These are phyloP conservation scores for Yarrowia yakushimensis DNA, from an alignment of 805 yeast genomes.

Conservation along the genomic window DNA sequence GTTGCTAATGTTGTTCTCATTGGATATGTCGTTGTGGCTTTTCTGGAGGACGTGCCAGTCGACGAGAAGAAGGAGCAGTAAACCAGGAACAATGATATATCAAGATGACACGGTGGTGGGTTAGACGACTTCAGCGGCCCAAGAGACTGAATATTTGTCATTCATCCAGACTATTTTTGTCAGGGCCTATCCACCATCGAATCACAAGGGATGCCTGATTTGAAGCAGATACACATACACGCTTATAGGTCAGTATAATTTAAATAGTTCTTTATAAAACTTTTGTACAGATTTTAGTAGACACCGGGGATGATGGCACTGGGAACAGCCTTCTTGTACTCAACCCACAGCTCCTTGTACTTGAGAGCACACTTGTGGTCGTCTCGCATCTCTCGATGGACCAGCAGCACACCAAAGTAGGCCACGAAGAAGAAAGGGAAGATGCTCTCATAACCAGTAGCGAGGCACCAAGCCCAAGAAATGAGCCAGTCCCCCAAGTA, in stretches of 20 bases:
- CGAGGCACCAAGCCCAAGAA: conserved; percentile 87
- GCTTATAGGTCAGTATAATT: conserved; percentile 2
- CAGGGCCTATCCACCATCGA: no score
- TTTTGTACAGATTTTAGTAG: conserved; percentile 45
- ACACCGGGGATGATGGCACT: conserved; percentile 87
- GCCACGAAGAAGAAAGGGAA: conserved; percentile 83
- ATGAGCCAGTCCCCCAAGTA: conserved; percentile 94
- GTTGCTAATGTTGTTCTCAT: conserved; percentile 67
- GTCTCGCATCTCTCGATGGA: conserved; percentile 89
- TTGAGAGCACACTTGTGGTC: conserved; percentile 84
- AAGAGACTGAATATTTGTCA: no score
- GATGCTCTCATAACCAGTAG: conserved; percentile 78
- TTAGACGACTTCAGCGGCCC: neutral
- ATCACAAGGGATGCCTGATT: no score
- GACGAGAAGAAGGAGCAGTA: conserved; percentile 30
- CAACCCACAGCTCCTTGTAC: conserved; percentile 82
- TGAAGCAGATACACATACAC: neutral
- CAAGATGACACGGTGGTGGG: neutral
- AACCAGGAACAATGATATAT: neutral
- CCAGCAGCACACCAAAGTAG: conserved; percentile 74
- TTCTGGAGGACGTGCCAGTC: conserved; percentile 51
- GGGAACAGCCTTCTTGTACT: conserved; percentile 77
- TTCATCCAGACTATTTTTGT: no score
- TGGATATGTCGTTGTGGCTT: conserved; percentile 66
- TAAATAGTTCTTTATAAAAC: conserved; percentile 3